Evolutionary conservation across 306 rosid species (phyloP), one percentile per base, ranked within the genome.

Genomic region (Pyrus betulifolia): DNA sequence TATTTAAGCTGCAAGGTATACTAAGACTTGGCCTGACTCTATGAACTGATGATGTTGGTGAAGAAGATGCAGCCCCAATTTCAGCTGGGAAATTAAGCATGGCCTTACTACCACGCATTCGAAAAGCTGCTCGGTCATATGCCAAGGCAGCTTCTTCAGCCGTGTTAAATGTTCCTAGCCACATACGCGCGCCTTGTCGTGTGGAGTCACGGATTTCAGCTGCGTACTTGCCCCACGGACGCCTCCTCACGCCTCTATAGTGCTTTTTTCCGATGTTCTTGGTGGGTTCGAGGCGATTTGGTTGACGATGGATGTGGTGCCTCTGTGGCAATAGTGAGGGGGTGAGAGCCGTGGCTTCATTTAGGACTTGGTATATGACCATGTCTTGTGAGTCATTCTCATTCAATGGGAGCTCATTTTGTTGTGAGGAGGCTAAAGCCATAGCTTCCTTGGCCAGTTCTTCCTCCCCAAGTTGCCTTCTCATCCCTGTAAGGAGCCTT

Each of bases 121-220:
- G 74, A 67, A 93, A 93, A 61, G 98, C 98, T 3, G 97, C 97
- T 71, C 80, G 85, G 66, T 93, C 98, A 42, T 93, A 93, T 61
- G 97, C 97, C 87, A 91, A 42, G 71, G 98, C 98, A 18, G 97
- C 98, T 27, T 91, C 97, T 77, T 93, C 98, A 0, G 98, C 98
- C 0, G 98, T 93, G 42, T 75, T 84, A 70, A 93, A 93, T 0
- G 98, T 93, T 18, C 98, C 98, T 9, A 93, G 92, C 98, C 98
- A 93, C 17, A 91, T 42, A 28, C 98, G 91, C 0, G 88, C 88
- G 33, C 98, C 96, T 0, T 88, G 93, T 4, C 96, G 84, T 0
- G 90, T 58, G 1, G 98, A 89, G 86, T 93, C 98, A 0, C 98
- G 93, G 61, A 93, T 93, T 88, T 93, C 98, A 4, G 98, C 97